Evolutionary conservation across 805 yeast genomes (phyloP).

Genomic region (Lipomyces orientalis): DNA sequence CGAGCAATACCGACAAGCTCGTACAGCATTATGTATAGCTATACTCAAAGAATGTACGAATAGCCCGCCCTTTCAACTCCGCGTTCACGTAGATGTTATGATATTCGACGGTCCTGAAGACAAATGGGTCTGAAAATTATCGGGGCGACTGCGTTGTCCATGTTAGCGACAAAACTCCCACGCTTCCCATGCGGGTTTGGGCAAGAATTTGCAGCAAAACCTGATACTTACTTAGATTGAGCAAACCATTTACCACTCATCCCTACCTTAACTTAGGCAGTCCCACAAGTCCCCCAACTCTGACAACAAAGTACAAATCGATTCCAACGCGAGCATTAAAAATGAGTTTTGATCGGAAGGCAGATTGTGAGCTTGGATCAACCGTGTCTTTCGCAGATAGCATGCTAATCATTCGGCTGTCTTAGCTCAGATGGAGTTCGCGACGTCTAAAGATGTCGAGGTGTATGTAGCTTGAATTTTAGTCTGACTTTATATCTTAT

Average conservation of each 20-base stretch:
- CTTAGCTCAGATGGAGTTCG: slow-evolving; percentile 55
- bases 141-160: too few relatives aligned
- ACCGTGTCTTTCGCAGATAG: neutral
- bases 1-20: slow-evolving; percentile 91
- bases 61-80: neutral
- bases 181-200: too few relatives aligned
- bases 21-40: slow-evolving; percentile 66
- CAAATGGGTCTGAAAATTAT: too few relatives aligned
- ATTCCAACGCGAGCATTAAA: neutral
- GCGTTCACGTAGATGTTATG: neutral
- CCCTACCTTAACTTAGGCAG: neutral
- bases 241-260: too few relatives aligned
- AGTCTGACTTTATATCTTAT: neutral
- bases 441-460: slow-evolving; percentile 62
- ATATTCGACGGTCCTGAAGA: neutral
- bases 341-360: slow-evolving; percentile 31
- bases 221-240: too few relatives aligned
- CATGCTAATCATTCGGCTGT: neutral
- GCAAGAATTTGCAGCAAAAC: neutral
- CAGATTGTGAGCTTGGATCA: slow-evolving; percentile 23
- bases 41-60: neutral
- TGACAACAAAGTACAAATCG: neutral
- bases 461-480: slow-evolving; percentile 26
- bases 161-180: too few relatives aligned
- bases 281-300: neutral